A percentile compares a stretch with the other conserved stretches of the same genome.
phyloP scores from a whole-genome alignment of 2,329 filamentous ascomycete species.

The Scopulariopsis brevicaulis region DNA sequence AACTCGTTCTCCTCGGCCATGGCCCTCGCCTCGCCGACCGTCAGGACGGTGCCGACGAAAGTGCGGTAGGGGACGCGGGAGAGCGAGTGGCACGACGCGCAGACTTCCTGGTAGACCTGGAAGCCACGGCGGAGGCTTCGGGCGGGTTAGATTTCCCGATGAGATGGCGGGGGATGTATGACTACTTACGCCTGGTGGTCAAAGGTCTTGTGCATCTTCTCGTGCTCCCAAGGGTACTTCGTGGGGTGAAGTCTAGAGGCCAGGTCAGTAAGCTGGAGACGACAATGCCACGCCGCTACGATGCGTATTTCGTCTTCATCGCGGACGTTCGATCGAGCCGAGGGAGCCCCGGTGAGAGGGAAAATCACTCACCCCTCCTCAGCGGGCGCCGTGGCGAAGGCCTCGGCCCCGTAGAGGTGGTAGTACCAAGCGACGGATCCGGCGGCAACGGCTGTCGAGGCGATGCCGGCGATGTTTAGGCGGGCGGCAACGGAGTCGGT shows the following conservation, averaged over 20 bases:
- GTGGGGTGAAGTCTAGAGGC: constrained; percentile 71
- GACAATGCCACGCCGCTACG: constrained; percentile 2
- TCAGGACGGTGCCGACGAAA: constrained; percentile 84
- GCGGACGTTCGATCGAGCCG: no score
- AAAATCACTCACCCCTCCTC: constrained; percentile 84
- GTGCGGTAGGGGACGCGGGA: constrained; percentile 86
- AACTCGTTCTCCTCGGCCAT: constrained; percentile 98
- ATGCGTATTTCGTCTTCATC: no score
- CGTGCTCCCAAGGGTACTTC: constrained; percentile 90
- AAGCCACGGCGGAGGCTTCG: constrained; percentile 90
- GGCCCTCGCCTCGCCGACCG: constrained; percentile 94
- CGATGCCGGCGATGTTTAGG: constrained; percentile 76
- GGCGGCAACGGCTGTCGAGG: constrained; percentile 75
- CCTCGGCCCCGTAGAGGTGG: constrained; percentile 83
- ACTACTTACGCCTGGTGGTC: constrained; percentile 84
- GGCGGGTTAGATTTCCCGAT: constrained; percentile 6
- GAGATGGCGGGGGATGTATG: not conserved
- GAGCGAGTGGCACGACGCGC: constrained; percentile 94
- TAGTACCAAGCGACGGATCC: constrained; percentile 96
- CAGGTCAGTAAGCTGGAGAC: not conserved
- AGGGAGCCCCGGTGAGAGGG: not conserved
- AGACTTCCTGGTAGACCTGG: constrained; percentile 98
- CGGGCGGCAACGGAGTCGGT: constrained; percentile 58
- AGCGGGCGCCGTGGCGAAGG: constrained; percentile 80
- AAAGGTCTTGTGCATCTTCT: constrained; percentile 87